Conservation (phyloP, 192 early-diverging fungal genomes). For the Rhizoclosmatium sp. region DNA sequence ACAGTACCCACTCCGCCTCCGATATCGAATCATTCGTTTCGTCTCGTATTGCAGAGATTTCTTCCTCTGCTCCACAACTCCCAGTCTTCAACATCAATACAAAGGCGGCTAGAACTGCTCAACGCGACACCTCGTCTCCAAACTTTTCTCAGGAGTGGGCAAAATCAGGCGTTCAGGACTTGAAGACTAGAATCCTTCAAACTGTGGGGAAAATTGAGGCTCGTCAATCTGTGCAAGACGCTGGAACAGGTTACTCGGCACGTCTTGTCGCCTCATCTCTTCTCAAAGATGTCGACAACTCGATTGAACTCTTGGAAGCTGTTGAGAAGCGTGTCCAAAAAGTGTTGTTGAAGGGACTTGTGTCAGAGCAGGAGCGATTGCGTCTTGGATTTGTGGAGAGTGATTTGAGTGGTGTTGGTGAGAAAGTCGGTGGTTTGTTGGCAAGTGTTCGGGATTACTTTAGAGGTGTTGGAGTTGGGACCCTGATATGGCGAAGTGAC, state of each 20-base stretch:
- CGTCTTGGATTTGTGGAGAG: conserved; percentile 37
- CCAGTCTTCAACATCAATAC: conserved; percentile 34
- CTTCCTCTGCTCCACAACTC: conserved; percentile 7
- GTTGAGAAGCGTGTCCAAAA: neutral
- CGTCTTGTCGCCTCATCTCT: neutral
- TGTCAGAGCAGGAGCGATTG: conserved; percentile 44
- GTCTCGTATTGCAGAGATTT: conserved; percentile 27
- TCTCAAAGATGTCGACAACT: neutral
- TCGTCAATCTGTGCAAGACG: conserved; percentile 14
- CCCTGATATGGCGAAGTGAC: conserved; percentile 40
- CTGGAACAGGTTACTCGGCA: neutral
- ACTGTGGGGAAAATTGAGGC: conserved; percentile 10
- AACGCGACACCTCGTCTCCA: neutral
- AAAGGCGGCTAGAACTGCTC: neutral
- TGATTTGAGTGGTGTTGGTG: conserved; percentile 44
- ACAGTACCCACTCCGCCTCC: neutral
- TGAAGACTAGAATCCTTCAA: conserved; percentile 33
- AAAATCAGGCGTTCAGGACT: conserved; percentile 25
- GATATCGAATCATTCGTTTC: neutral
- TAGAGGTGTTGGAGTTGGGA: conserved; percentile 34
- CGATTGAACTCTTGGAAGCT: conserved; percentile 9
- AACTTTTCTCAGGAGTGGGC: conserved; percentile 17
- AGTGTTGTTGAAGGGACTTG: conserved; percentile 27
- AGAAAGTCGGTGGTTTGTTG: conserved; percentile 32
- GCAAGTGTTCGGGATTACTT: conserved; percentile 41